phyloP scores from a whole-genome alignment of 148 eudicot species.

The Mesembryanthemum crystallinum region DNA sequence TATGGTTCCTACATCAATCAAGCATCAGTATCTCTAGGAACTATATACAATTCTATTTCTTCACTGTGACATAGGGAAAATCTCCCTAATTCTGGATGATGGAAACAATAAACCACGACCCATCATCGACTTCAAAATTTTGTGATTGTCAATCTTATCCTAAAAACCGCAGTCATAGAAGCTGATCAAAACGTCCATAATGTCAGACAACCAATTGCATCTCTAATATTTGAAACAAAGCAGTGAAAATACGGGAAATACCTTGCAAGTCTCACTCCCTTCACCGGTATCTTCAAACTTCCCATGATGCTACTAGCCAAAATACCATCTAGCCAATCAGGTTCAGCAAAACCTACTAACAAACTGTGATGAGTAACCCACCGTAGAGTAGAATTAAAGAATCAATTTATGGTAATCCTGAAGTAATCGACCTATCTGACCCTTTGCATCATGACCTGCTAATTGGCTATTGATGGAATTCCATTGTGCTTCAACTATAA shows the following conservation, averaged over 20 bases:
- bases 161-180: not conserved
- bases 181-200: not conserved
- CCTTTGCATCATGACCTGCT: not conserved
- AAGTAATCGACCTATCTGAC: not conserved
- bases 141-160: not conserved
- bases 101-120: not conserved
- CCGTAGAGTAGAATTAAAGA: not conserved
- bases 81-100: not conserved
- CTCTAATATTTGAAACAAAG: not conserved
- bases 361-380: not conserved
- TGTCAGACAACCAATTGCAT: not conserved
- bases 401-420: not conserved
- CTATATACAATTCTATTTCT: not conserved
- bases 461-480: not conserved
- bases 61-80: not conserved
- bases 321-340: not conserved
- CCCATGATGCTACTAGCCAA: not conserved
- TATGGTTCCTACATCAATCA: not conserved
- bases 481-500: too few species aligned
- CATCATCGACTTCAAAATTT: not conserved
- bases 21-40: not conserved
- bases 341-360: conserved; percentile 7
- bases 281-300: conserved; percentile 3
- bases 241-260: not conserved
- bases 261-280: conserved; percentile 3